Evolutionary conservation across 495 filamentous ascomycete genomes (phyloP).

Genomic region (Penicillium argentinense): DNA sequence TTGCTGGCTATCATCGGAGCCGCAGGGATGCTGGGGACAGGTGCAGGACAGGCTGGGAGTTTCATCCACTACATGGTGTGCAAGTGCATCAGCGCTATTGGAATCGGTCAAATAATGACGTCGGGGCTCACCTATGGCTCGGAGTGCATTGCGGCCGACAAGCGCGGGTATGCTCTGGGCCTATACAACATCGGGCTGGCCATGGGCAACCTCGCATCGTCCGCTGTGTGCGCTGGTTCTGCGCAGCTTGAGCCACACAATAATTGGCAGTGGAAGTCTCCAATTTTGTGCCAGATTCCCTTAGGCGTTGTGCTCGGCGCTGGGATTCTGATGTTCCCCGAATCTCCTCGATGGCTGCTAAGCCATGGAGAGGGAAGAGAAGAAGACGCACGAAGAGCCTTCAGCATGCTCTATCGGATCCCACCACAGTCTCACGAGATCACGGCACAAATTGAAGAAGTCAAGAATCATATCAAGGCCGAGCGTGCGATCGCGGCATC

Average conservation of each 20-base stretch:
- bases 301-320: slow-evolving; percentile 25
- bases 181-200: slow-evolving; percentile 31
- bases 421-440: slow-evolving; percentile 20
- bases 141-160: slow-evolving; percentile 28
- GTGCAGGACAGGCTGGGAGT: slow-evolving; percentile 16
- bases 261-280: slow-evolving; percentile 34
- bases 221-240: slow-evolving; percentile 29
- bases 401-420: slow-evolving; percentile 21
- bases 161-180: slow-evolving; percentile 25
- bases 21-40: slow-evolving; percentile 26
- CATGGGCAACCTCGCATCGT: slow-evolving; percentile 24
- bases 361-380: slow-evolving; percentile 15
- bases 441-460: slow-evolving; percentile 22
- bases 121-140: slow-evolving; percentile 25
- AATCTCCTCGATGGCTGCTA: slow-evolving; percentile 33
- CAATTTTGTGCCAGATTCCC: slow-evolving; percentile 31
- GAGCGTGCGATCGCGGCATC: slow-evolving; percentile 11
- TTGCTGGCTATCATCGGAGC: slow-evolving; percentile 21
- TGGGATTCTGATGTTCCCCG: slow-evolving; percentile 31
- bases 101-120: slow-evolving; percentile 25
- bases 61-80: slow-evolving; percentile 32
- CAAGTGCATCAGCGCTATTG: slow-evolving; percentile 28
- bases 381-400: slow-evolving; percentile 24
- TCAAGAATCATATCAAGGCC: slow-evolving; percentile 23
- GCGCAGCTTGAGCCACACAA: slow-evolving; percentile 19